Percentiles rank a stretch among this genome's conserved stretches.
Evolutionary conservation across 2,329 filamentous ascomycete species (phyloP).

Genomic region (Aureobasidium mangrovei): DNA sequence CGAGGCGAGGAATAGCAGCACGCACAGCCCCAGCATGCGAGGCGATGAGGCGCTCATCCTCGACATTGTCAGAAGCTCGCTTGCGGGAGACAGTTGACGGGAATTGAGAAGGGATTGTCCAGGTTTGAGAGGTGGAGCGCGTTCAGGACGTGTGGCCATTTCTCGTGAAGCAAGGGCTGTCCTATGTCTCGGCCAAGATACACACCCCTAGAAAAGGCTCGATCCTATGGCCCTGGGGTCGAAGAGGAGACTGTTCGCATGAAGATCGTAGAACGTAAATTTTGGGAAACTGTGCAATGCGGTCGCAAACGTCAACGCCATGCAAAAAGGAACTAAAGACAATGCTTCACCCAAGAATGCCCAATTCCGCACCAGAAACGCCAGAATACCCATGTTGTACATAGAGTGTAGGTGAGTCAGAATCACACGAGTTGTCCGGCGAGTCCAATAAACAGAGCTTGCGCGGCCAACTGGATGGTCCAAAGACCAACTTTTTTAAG

Average conservation of each 20-base stretch:
- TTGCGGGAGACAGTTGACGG: background rate
- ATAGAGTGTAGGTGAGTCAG: conserved; percentile 1
- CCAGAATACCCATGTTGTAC: conserved; percentile 6
- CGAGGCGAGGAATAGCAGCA: conserved; percentile 28
- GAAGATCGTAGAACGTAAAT: conserved; percentile 2
- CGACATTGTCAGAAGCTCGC: background rate
- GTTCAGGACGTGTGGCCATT: background rate
- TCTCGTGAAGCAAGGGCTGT: conserved; percentile 2
- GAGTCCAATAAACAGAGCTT: conserved; percentile 91
- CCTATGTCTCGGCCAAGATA: background rate
- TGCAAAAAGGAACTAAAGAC: background rate
- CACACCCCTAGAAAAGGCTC: background rate
- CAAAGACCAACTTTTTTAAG: conserved; percentile 96
- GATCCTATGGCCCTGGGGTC: no score
- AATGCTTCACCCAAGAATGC: background rate
- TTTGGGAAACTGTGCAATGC: background rate
- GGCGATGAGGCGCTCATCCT: conserved; percentile 18
- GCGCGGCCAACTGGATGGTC: conserved; percentile 85
- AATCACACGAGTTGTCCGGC: conserved; percentile 62
- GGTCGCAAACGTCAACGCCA: background rate
- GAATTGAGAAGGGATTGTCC: background rate
- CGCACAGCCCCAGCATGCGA: conserved; percentile 24
- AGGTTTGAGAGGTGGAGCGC: background rate
- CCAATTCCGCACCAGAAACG: background rate
- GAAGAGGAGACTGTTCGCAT: no score